Evolutionary conservation across 2,329 filamentous ascomycete species (phyloP).

Genomic region (Gyromitra esculenta): DNA sequence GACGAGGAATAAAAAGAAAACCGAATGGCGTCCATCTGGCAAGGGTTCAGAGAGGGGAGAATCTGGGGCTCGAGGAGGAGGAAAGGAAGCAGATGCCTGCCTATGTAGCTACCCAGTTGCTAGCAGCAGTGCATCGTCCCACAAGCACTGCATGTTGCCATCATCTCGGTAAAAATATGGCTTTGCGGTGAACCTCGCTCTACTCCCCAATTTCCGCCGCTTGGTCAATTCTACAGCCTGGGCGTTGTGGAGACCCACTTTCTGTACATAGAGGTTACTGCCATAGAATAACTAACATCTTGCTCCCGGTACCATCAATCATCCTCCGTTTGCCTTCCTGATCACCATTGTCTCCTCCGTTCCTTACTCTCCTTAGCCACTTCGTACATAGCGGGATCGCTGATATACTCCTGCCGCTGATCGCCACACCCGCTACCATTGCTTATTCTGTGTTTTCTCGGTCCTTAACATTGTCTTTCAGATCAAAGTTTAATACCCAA

Average conservation of each 20-base stretch:
- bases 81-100: neutral
- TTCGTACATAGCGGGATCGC: slow-evolving; percentile 23
- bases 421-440: slow-evolving; percentile 24
- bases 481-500: slow-evolving; percentile 37
- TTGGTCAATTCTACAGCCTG: slow-evolving; percentile 7
- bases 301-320: neutral
- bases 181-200: slow-evolving; percentile 34
- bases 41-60: slow-evolving; percentile 19
- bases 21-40: slow-evolving; percentile 12
- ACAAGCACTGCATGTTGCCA: slow-evolving; percentile 33
- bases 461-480: slow-evolving; percentile 8
- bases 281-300: slow-evolving; percentile 22
- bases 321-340: neutral
- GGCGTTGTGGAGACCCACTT: slow-evolving; percentile 8
- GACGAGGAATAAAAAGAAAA: slow-evolving; percentile 29
- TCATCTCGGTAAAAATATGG: slow-evolving; percentile 43
- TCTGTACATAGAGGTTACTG: slow-evolving; percentile 7
- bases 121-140: slow-evolving; percentile 27
- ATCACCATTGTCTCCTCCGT: slow-evolving; percentile 4
- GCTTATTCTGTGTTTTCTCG: slow-evolving; percentile 26
- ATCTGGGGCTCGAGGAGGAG: neutral
- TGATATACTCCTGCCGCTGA: slow-evolving; percentile 6
- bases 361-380: slow-evolving; percentile 5
- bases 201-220: slow-evolving; percentile 26
- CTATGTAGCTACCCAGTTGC: neutral